Evolutionary conservation across 345 rosid species (phyloP), one percentile per base, ranked within the genome.

Genomic region (Cochlearia excelsa): DNA sequence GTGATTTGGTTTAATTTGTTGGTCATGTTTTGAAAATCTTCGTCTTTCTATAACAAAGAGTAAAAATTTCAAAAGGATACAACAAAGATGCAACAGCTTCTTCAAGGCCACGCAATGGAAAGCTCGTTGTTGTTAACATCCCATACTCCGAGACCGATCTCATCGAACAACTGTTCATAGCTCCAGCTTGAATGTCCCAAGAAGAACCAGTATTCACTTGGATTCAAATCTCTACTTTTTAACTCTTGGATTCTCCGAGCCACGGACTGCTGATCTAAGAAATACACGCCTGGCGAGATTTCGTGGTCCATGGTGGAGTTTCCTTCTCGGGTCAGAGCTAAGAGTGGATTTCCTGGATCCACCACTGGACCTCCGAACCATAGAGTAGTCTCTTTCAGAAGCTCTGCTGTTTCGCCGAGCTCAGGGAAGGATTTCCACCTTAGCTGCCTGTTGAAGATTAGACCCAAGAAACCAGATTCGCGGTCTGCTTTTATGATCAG

Each of bases 141-240:
- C 99, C 99, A 93, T 54, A 83, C 84, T 58, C 99, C 98, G 56
- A 60, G 71, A 3, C 70, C 61, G 9, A 88, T 79, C 81, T 92
- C 98, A 50, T 77, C 62, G 30, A 78, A 80, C 58, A 93, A 58
- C 74, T 93, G 99, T 2, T 73, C 71, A 84, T 95, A 83, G 41
- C 78, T 79, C 99, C 99, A 93, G 66, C 81, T 75, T 0, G 95
- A 75, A 61, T 76, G 80, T 6, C 99, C 99, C 71, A 89, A 60
- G 85, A 93, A 93, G 71, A 93, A 89, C 94, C 95, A 93, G 67
- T 82, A 87, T 34, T 81, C 83, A 3, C 57, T n/a, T 1, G 81
- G 43, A 4, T 79, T 77, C 27, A 65, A 66, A 44, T 67, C 79
- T 65, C 81, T 81, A 3, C 76, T 51, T 43, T 74, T 60, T 29